Percentiles rank a stretch among this genome's conserved stretches.
These are phyloP conservation scores for Microdochium nivale DNA, from an alignment of 2,329 filamentous ascomycete genomes.

Conservation along the genomic window DNA sequence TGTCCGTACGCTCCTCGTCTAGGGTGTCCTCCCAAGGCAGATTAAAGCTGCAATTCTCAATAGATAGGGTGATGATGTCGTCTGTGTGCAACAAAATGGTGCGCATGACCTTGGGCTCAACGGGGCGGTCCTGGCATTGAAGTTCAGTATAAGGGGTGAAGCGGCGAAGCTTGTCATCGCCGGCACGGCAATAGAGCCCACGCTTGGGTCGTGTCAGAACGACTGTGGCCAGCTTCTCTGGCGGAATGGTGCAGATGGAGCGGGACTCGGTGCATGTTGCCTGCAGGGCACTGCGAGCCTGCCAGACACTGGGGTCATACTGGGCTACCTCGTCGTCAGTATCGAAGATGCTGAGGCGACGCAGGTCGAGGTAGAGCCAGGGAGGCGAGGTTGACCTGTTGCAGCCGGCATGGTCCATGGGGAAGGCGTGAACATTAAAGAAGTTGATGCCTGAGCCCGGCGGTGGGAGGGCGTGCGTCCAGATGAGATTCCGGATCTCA, in stretches of 20 bases:
- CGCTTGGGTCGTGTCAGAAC: slow-evolving; percentile 16
- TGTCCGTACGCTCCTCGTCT: background rate
- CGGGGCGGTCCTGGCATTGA: background rate
- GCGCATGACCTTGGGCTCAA: slow-evolving; percentile 13
- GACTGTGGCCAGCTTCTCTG: slow-evolving; percentile 9
- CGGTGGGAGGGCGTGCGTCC: slow-evolving; percentile 12
- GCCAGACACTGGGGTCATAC: slow-evolving; percentile 22
- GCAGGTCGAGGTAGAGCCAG: slow-evolving; percentile 19
- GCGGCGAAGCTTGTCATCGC: slow-evolving; percentile 13
- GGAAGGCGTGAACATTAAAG: slow-evolving; percentile 23
- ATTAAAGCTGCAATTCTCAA: slow-evolving; percentile 25
- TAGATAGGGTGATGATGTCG: slow-evolving; percentile 17
- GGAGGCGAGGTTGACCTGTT: slow-evolving; percentile 19
- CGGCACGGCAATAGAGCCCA: slow-evolving; percentile 18
- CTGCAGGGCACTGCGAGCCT: slow-evolving; percentile 13
- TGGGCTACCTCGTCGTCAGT: slow-evolving; percentile 13
- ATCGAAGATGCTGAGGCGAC: slow-evolving; percentile 16
- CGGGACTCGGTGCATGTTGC: slow-evolving; percentile 18
- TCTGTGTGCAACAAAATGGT: slow-evolving; percentile 12
- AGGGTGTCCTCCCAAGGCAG: slow-evolving; percentile 16
- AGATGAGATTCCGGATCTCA: slow-evolving; percentile 20
- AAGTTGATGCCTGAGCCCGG: slow-evolving; percentile 19
- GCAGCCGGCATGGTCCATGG: slow-evolving; percentile 17
- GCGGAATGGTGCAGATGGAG: slow-evolving; percentile 11
- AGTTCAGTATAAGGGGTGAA: slow-evolving; percentile 6